A percentile compares a stretch with the other conserved stretches of the same genome.
phyloP scores from a whole-genome alignment of 768 basidiomycete species.

The Pleurotus cornucopiae region DNA sequence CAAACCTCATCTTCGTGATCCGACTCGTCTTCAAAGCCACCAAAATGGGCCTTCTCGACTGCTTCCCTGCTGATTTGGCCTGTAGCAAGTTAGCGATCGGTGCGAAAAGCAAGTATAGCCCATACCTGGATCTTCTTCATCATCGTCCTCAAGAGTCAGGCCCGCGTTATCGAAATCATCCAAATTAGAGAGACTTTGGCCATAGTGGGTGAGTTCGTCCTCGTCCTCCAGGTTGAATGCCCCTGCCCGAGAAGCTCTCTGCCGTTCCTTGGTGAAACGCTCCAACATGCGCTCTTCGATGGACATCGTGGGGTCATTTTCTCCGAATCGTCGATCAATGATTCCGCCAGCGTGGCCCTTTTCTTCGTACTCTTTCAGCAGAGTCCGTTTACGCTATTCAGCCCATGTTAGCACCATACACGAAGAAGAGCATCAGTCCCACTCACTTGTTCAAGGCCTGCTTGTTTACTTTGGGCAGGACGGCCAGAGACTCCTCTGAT shows the following conservation, averaged over 20 bases:
- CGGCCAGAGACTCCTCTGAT: conserved; percentile 78
- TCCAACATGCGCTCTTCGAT: conserved; percentile 96
- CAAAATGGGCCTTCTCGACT: conserved; percentile 75
- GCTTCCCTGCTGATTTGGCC: conserved; percentile 67
- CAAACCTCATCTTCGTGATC: conserved; percentile 34
- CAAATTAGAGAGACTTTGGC: conserved; percentile 78
- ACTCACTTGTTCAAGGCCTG: conserved; percentile 83
- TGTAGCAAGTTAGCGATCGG: conserved; percentile 16
- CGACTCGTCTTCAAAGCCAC: conserved; percentile 75
- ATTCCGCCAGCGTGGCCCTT: conserved; percentile 84
- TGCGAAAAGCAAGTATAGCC: background rate
- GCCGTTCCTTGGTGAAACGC: conserved; percentile 89
- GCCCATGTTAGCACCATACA: conserved; percentile 31
- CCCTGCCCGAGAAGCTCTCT: conserved; percentile 67
- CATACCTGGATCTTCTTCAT: conserved; percentile 50
- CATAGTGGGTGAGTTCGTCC: conserved; percentile 88
- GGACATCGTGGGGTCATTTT: conserved; percentile 89
- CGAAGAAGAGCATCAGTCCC: background rate
- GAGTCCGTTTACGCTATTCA: conserved; percentile 75
- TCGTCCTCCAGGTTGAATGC: conserved; percentile 91
- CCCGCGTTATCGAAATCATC: conserved; percentile 81
- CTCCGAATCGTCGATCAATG: conserved; percentile 92
- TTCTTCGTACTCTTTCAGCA: conserved; percentile 85
- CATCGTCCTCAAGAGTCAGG: conserved; percentile 53
- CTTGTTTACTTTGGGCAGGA: conserved; percentile 86